phyloP scores from a whole-genome alignment of 148 eudicot species.

The Rhododendron kiyosumense region DNA sequence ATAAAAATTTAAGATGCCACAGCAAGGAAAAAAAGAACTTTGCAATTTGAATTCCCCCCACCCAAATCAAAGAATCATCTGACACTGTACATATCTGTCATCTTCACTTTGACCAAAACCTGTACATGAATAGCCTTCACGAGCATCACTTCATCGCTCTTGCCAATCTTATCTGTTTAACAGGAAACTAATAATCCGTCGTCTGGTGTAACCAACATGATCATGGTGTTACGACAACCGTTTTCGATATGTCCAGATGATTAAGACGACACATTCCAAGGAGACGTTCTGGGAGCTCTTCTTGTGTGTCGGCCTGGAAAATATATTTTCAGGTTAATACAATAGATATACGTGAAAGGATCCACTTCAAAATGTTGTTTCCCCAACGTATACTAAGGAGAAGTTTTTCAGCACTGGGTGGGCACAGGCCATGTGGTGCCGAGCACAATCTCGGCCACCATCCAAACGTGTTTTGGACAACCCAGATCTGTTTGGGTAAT shows the following conservation, averaged over 20 bases:
- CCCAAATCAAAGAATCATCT: not conserved
- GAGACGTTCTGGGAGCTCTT: constrained; percentile 69
- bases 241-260: constrained; percentile 49
- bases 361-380: not conserved
- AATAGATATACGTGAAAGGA: not conserved
- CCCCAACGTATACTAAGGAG: not conserved
- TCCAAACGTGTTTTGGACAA: no score
- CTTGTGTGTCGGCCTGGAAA: constrained; percentile 56
- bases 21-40: not conserved
- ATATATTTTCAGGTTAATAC: not conserved
- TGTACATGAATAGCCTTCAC: not conserved
- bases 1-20: not conserved
- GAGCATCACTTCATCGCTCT: not conserved
- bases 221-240: constrained; percentile 37
- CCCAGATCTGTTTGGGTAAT: no score
- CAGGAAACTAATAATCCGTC: not conserved
- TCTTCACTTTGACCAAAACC: not conserved
- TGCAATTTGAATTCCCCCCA: constrained; percentile 1
- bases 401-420: no score
- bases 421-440: no score
- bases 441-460: no score
- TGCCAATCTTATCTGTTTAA: not conserved
- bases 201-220: not conserved
- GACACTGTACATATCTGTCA: not conserved
- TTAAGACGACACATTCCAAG: constrained; percentile 75